These are phyloP conservation scores for Astragalus membranaceus DNA, from an alignment of 306 rosid genomes.

Conservation along the genomic window DNA sequence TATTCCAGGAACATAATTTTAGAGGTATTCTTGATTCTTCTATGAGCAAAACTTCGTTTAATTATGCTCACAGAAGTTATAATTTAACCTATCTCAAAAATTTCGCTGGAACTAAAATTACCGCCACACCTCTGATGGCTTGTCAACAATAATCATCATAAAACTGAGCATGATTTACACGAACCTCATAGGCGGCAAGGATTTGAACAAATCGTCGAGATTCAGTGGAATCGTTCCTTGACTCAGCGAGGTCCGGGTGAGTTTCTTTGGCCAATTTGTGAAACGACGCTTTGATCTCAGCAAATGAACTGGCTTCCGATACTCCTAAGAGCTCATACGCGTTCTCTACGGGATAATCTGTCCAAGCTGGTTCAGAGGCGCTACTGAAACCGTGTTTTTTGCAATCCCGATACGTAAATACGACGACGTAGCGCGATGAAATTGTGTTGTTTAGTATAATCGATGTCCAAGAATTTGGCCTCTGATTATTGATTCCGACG, in stretches of 20 bases:
- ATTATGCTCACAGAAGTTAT: not conserved
- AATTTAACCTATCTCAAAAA: not conserved
- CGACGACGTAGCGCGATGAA: slow-evolving; percentile 16
- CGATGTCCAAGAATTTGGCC: slow-evolving; percentile 6
- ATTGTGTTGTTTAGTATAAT: slow-evolving; percentile 10
- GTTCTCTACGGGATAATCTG: slow-evolving; percentile 47
- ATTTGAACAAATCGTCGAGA: slow-evolving; percentile 75
- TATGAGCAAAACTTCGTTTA: not conserved
- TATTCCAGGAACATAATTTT: not conserved
- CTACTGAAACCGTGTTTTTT: slow-evolving; percentile 38
- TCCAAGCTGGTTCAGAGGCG: slow-evolving; percentile 40
- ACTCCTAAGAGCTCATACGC: slow-evolving; percentile 81
- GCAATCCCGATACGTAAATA: slow-evolving; percentile 11
- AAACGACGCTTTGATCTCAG: slow-evolving; percentile 79
- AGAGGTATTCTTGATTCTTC: not conserved
- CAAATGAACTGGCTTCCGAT: slow-evolving; percentile 61
- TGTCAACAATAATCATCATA: not conserved
- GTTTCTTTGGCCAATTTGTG: slow-evolving; percentile 90
- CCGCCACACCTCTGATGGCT: not conserved
- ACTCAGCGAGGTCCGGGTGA: slow-evolving; percentile 85
- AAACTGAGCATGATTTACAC: not conserved
- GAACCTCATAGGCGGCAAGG: slow-evolving; percentile 91
- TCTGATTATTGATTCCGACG: slow-evolving; percentile 20
- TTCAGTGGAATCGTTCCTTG: slow-evolving; percentile 47
- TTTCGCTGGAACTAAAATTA: not conserved